A percentile compares a stretch with the other conserved stretches of the same genome.
phyloP scores from a whole-genome alignment of 2,329 filamentous ascomycete genomes.

The Thermoascus crustaceus region DNA sequence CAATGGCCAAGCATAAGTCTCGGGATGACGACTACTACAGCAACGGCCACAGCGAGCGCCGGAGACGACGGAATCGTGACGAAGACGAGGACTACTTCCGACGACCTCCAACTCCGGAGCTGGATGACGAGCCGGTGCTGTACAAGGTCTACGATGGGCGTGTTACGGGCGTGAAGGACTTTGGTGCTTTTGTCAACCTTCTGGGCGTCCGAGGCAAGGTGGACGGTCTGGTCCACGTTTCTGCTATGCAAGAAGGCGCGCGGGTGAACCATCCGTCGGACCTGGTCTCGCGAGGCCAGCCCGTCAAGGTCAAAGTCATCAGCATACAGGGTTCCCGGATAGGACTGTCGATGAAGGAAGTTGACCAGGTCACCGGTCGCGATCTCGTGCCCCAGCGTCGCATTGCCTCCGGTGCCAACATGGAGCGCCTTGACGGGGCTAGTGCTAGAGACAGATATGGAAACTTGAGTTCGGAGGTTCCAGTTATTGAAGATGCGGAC shows the following conservation, averaged over 20 bases:
- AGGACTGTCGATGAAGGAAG: slow-evolving; percentile 93
- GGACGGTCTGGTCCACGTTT: slow-evolving; percentile 89
- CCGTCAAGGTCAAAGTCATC: slow-evolving; percentile 85
- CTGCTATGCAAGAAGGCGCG: slow-evolving; percentile 73
- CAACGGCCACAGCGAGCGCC: slow-evolving; percentile 38
- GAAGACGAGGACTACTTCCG: slow-evolving; percentile 53
- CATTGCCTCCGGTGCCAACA: slow-evolving; percentile 84
- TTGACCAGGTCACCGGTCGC: slow-evolving; percentile 79
- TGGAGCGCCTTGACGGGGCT: slow-evolving; percentile 63
- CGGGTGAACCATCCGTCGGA: slow-evolving; percentile 90
- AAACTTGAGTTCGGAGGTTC: slow-evolving; percentile 45
- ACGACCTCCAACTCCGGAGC: slow-evolving; percentile 59
- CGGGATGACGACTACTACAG: slow-evolving; percentile 32
- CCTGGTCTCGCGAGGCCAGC: slow-evolving; percentile 68
- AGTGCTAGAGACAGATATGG: slow-evolving; percentile 48
- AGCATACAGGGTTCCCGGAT: slow-evolving; percentile 76
- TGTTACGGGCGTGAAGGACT: slow-evolving; percentile 89
- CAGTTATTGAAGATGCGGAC: slow-evolving; percentile 56
- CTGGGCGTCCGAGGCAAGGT: slow-evolving; percentile 78
- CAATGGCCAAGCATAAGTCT: slow-evolving; percentile 31
- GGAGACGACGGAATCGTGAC: slow-evolving; percentile 29
- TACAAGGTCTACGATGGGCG: slow-evolving; percentile 85
- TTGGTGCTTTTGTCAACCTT: slow-evolving; percentile 92
- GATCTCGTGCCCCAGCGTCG: slow-evolving; percentile 72
- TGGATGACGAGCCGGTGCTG: slow-evolving; percentile 73